Evolutionary conservation across 768 basidiomycete genomes (phyloP).

Genomic region (Polyporus arcularius): DNA sequence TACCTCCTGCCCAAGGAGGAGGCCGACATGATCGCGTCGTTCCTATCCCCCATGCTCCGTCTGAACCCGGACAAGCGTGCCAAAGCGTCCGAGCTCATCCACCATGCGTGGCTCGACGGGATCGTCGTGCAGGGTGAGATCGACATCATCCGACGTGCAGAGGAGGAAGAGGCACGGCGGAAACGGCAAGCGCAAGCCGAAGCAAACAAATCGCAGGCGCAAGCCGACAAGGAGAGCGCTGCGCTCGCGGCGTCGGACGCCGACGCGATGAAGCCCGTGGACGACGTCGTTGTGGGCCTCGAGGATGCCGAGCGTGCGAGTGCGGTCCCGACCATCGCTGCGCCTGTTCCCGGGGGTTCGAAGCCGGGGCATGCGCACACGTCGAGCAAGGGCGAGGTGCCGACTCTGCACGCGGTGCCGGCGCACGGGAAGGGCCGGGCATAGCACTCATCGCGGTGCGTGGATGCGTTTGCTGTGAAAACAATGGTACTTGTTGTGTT

Average conservation of each 20-base stretch:
- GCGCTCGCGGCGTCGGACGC: conserved; percentile 32
- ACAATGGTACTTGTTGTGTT: background rate
- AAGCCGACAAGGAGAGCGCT: conserved; percentile 8
- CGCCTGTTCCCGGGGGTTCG: conserved; percentile 20
- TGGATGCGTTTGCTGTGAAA: background rate
- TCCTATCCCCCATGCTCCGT: conserved; percentile 88
- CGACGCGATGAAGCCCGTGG: conserved; percentile 80
- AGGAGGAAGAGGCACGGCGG: conserved; percentile 48
- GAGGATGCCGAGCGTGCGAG: no score
- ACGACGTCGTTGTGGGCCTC: conserved; percentile 37
- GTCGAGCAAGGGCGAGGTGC: conserved; percentile 18
- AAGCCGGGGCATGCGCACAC: conserved; percentile 14
- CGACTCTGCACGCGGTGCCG: conserved; percentile 24
- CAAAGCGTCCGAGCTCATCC: conserved; percentile 80
- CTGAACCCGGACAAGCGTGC: conserved; percentile 89
- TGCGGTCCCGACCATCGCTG: background rate
- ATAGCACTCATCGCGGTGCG: conserved; percentile 1
- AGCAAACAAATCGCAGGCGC: conserved; percentile 38
- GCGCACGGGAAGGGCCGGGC: conserved; percentile 17
- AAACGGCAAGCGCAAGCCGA: conserved; percentile 22
- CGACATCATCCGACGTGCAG: conserved; percentile 70
- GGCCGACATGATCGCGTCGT: conserved; percentile 77
- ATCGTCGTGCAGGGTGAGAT: conserved; percentile 88
- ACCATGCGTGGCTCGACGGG: conserved; percentile 86
- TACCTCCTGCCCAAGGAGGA: conserved; percentile 88